Conservation (phyloP, 805 yeast genomes). For the Barnettozyma sp. region DNA sequence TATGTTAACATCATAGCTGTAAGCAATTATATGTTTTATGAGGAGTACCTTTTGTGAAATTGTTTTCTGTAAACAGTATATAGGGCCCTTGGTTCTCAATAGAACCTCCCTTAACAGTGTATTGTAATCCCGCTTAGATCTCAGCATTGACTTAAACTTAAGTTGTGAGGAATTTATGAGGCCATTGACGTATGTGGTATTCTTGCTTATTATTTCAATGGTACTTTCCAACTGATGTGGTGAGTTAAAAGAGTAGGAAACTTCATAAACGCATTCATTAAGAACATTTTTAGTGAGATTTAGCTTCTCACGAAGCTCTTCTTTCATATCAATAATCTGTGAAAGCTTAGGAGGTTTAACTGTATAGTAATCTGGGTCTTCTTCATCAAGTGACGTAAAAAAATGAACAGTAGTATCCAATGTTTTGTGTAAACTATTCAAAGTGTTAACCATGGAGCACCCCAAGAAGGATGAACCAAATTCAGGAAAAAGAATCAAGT, state of each 20-base stretch:
- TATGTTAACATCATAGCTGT: slow-evolving; percentile 34
- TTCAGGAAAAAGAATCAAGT: slow-evolving; percentile 41
- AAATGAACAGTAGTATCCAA: slow-evolving; percentile 34
- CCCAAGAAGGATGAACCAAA: slow-evolving; percentile 46
- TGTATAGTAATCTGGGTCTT: slow-evolving; percentile 12
- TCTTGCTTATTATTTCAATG: slow-evolving; percentile 27
- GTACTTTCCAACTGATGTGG: slow-evolving; percentile 35
- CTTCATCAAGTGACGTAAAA: slow-evolving; percentile 27
- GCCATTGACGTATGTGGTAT: slow-evolving; percentile 33
- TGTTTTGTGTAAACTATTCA: slow-evolving; percentile 35
- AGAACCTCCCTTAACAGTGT: slow-evolving; percentile 29
- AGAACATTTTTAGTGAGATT: slow-evolving; percentile 32
- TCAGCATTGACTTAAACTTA: slow-evolving; percentile 30
- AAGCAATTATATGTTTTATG: slow-evolving; percentile 30
- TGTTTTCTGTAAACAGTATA: slow-evolving; percentile 28
- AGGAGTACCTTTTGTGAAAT: slow-evolving; percentile 29
- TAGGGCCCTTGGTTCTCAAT: slow-evolving; percentile 26
- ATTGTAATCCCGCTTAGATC: slow-evolving; percentile 24
- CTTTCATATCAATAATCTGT: slow-evolving; percentile 29
- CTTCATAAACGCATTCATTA: slow-evolving; percentile 42
- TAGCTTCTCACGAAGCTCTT: slow-evolving; percentile 28
- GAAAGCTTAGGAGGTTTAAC: slow-evolving; percentile 26
- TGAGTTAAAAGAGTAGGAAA: slow-evolving; percentile 40
- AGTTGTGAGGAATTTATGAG: slow-evolving; percentile 43
- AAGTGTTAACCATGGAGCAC: slow-evolving; percentile 32